Base-by-base conservation (phyloP, 169 alveolate species). In the Plasmodium coatneyi region DNA sequence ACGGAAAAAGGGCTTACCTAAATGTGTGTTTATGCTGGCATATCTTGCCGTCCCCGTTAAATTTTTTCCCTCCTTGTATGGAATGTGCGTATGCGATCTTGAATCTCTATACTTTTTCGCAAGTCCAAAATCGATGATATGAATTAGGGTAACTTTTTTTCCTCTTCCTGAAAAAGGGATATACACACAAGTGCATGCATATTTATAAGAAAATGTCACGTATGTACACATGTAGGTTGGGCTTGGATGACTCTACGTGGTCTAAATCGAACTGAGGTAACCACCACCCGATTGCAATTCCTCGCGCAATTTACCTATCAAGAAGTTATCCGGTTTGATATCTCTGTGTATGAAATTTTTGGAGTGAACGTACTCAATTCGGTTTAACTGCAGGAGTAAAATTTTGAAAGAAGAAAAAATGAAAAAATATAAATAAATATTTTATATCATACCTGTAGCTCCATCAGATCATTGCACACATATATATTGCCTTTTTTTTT, bases 21-120 rank as follows among this genome's bases (percentile, higher is more conserved):
- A 95, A 96, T 99, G 99, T 22, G 99, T 99, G 95, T 98, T 99
- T 49, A 99, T 97, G 34, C 99, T 97, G 12, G 99, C 99, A 92
- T 99, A 99, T 71, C 99, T 97, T 34, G 99, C 99, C 9, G 99
- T 99, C 10, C 99, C 99, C 39, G 99, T 99, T 52, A 99, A 98
- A 91, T 98, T 98, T 95, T 99, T 98, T 46, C 99, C 99, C 93
- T 99, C 99, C 60, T 99, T 97, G 96, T 98, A 99, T 28, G 99
- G 99, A 76, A 99, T 99, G 96, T 99, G 99, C 92, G 98, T 98
- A 96, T 97, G 99, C 36, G 99, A 98, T 96, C 98, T 98, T 49
- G 99, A 98, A 95, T 98, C 99, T 86, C 99, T 96, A 95, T 98
- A 98, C 97, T 98, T 98, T 97, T 98, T 98, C 46, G 99, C 99